A percentile compares a stretch with the other conserved stretches of the same genome.
These are phyloP conservation scores for Colletotrichum spaethianum DNA, from an alignment of 2,329 filamentous ascomycete species.

Conservation along the genomic window DNA sequence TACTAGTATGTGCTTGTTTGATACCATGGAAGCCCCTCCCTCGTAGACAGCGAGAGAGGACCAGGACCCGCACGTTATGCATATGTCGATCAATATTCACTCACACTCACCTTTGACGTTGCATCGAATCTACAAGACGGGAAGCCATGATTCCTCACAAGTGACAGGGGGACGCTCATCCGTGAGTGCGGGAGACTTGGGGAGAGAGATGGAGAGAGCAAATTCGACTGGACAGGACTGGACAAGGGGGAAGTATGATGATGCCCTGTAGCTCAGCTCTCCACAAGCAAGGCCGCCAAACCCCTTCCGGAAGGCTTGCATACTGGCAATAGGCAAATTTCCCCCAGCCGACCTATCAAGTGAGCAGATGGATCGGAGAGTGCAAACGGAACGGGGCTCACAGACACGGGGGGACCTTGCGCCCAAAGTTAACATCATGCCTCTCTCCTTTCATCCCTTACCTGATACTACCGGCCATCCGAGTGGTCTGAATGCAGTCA, in stretches of 20 bases:
- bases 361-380: neutral
- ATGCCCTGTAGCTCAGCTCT: constrained; percentile 12
- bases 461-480: constrained; percentile 14
- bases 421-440: neutral
- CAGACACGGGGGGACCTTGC: neutral
- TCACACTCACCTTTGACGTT: constrained; percentile 4
- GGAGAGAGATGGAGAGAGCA: neutral
- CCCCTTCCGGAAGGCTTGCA: constrained; percentile 11
- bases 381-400: neutral
- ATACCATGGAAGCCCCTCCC: neutral
- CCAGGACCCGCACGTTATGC: neutral
- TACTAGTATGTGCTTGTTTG: too few relatives aligned
- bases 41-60: neutral
- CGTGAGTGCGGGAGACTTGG: neutral
- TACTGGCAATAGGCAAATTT: constrained; percentile 8
- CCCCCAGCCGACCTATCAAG: constrained; percentile 1
- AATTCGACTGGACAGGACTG: neutral
- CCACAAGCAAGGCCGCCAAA: constrained; percentile 8
- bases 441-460: constrained; percentile 13
- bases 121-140: constrained; percentile 14
- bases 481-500: neutral
- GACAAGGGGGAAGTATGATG: neutral
- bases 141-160: constrained; percentile 14
- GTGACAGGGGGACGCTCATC: neutral
- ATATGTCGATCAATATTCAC: constrained; percentile 14